Percentiles rank a stretch among this genome's conserved stretches.
These are phyloP conservation scores for Diaporthe citri DNA, from an alignment of 2,329 filamentous ascomycete species.

Conservation along the genomic window DNA sequence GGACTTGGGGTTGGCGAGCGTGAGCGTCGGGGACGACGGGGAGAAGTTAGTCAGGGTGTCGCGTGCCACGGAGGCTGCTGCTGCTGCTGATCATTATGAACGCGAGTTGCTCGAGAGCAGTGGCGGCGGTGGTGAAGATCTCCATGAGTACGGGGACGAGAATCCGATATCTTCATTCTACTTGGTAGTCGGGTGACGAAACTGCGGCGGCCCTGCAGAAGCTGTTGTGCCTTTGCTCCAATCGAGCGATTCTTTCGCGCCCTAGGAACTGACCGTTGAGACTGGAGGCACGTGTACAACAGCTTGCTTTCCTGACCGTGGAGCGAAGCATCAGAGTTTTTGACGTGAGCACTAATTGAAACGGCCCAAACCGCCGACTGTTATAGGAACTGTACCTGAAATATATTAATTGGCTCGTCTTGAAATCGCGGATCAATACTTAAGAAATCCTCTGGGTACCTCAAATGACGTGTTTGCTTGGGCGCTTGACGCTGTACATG, in stretches of 20 bases:
- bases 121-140: not conserved
- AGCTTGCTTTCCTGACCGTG: not conserved
- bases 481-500: no score
- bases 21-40: slow-evolving; percentile 4
- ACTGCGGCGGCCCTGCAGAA: not conserved
- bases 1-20: slow-evolving; percentile 8
- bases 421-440: not conserved
- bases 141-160: no score
- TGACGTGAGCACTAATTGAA: not conserved
- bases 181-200: not conserved
- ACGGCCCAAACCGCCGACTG: not conserved
- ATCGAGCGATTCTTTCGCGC: not conserved
- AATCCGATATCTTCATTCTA: not conserved
- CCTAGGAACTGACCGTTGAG: not conserved
- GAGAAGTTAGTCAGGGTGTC: slow-evolving; percentile 27
- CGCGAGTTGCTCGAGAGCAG: no score
- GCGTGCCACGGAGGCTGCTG: not conserved
- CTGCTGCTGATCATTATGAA: not conserved
- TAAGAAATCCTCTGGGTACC: not conserved
- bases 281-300: not conserved
- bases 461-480: not conserved
- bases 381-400: not conserved
- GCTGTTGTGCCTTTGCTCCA: not conserved
- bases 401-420: not conserved
- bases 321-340: not conserved